Evolutionary conservation across 2,329 filamentous ascomycete species (phyloP), one percentile per base, ranked within the genome.

Genomic region (Fonsecaea monophora): DNA sequence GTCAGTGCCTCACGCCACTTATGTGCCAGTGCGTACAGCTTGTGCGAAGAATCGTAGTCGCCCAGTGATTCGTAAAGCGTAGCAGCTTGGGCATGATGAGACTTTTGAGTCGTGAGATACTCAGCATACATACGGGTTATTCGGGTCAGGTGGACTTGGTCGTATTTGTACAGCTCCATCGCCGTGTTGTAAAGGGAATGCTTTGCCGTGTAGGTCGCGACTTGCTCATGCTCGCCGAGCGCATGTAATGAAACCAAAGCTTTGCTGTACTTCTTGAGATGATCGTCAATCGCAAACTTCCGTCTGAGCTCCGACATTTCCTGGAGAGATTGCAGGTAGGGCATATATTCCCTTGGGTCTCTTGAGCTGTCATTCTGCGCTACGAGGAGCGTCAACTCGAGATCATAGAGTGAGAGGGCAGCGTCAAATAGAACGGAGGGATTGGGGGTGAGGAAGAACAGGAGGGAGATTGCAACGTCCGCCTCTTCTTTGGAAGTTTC

Each of bases 261-360:
- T 80, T 96, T 97, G 50, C 82, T 78, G 55, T 89, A 86, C 13
- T 92, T 89, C 38, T 86, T 86, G 3, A 99, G 87, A 75, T 97
- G 89, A 74, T 98, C 90, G 75, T 99, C 95, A 60, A 99, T 96
- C 50, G 88, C 87, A 72, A 94, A 97, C 60, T 89, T 86, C 53
- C 92, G 88, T 21, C 92, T 88, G 10, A 91, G 78, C 10, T 87
- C 84, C 0, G 90, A 80, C 72, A 96, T 85, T 68, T 89, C 85
- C 76, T 97, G 92, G 2, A 99, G 85, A 40, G 89, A 89, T 75
- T 97, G 94, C 59, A 99, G 87, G 75, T 98, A 98, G 3, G 95
- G 95, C 7, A 98, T 86, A 73, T 99, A 99, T 77, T 99, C 95
- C 72, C 93, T 85, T 1, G 95, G 95, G 73, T 99, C 95, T 76